phyloP scores from a whole-genome alignment of 2,329 filamentous ascomycete species.

The Lizonia empirigonia region DNA sequence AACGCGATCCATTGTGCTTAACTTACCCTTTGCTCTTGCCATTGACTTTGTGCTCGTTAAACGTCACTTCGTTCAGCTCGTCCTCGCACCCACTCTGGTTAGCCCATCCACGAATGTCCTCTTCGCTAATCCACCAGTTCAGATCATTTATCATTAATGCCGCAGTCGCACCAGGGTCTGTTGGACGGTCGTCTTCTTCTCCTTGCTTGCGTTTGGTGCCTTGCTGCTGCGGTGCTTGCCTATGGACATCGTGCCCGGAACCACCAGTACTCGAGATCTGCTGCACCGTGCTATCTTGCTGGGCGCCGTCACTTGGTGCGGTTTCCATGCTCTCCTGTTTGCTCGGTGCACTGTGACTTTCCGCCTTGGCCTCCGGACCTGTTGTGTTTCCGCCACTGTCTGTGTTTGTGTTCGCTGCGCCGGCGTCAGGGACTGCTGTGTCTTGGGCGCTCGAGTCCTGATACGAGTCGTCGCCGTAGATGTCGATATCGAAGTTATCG shows the following conservation, averaged over 20 bases:
- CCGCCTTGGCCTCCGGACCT: slow-evolving; percentile 17
- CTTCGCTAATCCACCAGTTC: slow-evolving; percentile 91
- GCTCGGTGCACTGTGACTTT: slow-evolving; percentile 17
- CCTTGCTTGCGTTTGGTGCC: slow-evolving; percentile 68
- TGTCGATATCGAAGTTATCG: slow-evolving; percentile 74
- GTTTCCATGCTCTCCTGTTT: slow-evolving; percentile 31
- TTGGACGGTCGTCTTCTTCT: slow-evolving; percentile 57
- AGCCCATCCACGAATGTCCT: slow-evolving; percentile 88
- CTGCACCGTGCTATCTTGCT: slow-evolving; percentile 45
- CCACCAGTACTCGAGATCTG: slow-evolving; percentile 53
- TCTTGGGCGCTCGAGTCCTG: slow-evolving; percentile 35
- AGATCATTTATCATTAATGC: slow-evolving; percentile 88
- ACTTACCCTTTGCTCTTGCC: slow-evolving; percentile 96
- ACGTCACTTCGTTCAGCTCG: slow-evolving; percentile 89
- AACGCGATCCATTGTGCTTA: too few species aligned
- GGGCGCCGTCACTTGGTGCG: slow-evolving; percentile 27
- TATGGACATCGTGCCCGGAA: slow-evolving; percentile 46
- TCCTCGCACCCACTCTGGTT: slow-evolving; percentile 79
- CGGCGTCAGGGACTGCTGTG: slow-evolving; percentile 30
- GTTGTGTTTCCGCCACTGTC: slow-evolving; percentile 24
- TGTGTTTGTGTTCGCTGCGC: slow-evolving; percentile 42
- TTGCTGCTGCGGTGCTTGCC: slow-evolving; percentile 57
- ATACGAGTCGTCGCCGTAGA: slow-evolving; percentile 65
- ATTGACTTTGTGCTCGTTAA: slow-evolving; percentile 98
- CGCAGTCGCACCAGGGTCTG: slow-evolving; percentile 66